Base-by-base conservation (phyloP, 768 basidiomycete species). In the Gautieria morchelliformis region DNA sequence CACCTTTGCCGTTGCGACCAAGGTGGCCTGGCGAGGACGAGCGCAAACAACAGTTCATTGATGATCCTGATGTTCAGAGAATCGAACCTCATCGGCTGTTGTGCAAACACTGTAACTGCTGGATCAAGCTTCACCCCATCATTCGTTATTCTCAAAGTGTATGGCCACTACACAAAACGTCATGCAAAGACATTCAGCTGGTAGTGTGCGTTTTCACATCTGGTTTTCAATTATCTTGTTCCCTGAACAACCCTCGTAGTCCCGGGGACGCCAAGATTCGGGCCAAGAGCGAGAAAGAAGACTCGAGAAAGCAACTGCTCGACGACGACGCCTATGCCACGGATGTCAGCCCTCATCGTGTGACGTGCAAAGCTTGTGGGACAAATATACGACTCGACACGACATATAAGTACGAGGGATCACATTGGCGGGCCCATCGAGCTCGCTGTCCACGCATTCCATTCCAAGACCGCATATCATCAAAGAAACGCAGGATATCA, bases 361-460 rank as follows among this genome's bases (percentile, higher is more conserved):
- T 83, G 52, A 71, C 73, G 55, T 86, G 84, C 70, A 72, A 70
- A 60, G 74, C 75, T 53, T 87, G 85, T 67, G 72, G 74, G 39
- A 69, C 63, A 30, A 69, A 71, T 14, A 85, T 87, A 68, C 84
- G 84, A 66, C 78, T 87, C 27, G 86, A 84, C 15, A 67, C 73
- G 33, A 87, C 86, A 69, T 84, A 82, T 67, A 73, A 73, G 20
- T 87, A 77, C 62, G 85, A 87, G 63, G 74, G 76, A 32, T 78
- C 78, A 63, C 85, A 87, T 67, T 87, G 85, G 85, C 66, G 70
- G 46, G 82, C 78, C 61, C 85, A 87, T 63, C 74, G 80, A 33
- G 72, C 73, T 41, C 75, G 84, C 32, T 87, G 85, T 66, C 19
- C 47, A n/a, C 56, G 32, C 3, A 57, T 57, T 11, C 56, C 56